Base-by-base conservation (phyloP, 352 stramenopile genomes). In the Phytophthora tubulina region DNA sequence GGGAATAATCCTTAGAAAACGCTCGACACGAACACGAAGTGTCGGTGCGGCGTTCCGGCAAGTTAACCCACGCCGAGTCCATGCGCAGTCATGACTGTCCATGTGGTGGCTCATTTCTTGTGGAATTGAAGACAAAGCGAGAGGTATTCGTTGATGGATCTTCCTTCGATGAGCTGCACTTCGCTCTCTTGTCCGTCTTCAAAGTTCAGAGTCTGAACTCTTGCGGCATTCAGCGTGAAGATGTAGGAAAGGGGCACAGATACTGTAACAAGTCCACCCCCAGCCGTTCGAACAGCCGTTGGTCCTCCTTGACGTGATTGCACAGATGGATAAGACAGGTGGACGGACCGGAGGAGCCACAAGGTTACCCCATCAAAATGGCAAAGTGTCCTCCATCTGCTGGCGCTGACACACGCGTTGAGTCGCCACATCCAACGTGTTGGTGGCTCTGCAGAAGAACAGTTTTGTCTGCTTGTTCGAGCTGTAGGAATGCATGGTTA, bases 71-170 rank as follows among this genome's bases (percentile, higher is more conserved):
- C 62, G 54, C 17, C 62, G 31, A 64, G 51, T 63, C 63, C 63
- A 64, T 70, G 44, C 36, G 33, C 63, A 11, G 52, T 63, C 57
- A 72, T 56, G 65, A 67, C 48, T 58, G 56, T 72, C 64, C 64
- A 72, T 70, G 63, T 65, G 63, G 63, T 65, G 63, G 50, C 49
- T 35, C 39, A 61, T 46, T 68, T 68, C 61, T 45, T 62, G 39
- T 17, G 45, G 17, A 21, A 33, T 27, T 35, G 33, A 65, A 13
- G 32, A 56, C 44, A 56, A 46, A 44, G 31, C 32, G 9, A 56
- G n/a, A 6, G 57, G 17, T 17, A 64, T 54, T 67, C 46, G 35
- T 59, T 58, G 59, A 67, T 58, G 49, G 35, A 31, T 42, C 59
- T 67, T 58, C 35, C 11, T 17, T 6, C n/a, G 31, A 63, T 42